These are phyloP conservation scores for Irpex sp. DNA, from an alignment of 1,284 basidiomycete genomes.

Conservation along the genomic window DNA sequence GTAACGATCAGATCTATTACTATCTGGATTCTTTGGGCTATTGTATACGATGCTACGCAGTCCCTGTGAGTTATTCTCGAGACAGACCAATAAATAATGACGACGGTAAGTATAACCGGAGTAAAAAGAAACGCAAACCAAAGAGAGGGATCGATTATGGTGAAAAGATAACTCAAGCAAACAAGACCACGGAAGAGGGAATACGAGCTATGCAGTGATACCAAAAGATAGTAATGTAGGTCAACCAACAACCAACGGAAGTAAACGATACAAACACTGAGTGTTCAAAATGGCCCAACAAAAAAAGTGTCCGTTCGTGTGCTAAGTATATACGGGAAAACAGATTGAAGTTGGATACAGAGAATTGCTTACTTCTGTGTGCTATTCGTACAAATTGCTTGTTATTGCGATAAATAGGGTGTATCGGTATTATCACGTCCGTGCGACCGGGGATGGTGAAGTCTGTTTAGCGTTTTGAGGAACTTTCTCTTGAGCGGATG, in stretches of 20 bases:
- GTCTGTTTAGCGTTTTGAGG: neutral
- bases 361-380: neutral
- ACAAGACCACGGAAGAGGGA: neutral
- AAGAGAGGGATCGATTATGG: neutral
- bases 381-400: neutral
- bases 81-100: neutral
- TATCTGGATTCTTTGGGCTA: neutral
- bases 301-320: constrained; percentile 3
- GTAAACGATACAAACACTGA: constrained; percentile 1
- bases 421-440: neutral
- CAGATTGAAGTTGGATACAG: neutral
- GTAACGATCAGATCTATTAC: neutral
- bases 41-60: neutral
- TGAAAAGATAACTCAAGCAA: neutral
- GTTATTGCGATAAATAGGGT: neutral
- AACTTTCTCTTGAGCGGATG: neutral
- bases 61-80: neutral
- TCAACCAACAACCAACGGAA: neutral
- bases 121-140: neutral
- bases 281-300: neutral
- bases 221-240: neutral
- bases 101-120: neutral
- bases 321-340: constrained; percentile 1
- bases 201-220: neutral
- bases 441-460: neutral